Evolutionary conservation across 1,284 basidiomycete genomes (phyloP), one percentile per base, ranked within the genome.

Genomic region (Inonotus obliquus): DNA sequence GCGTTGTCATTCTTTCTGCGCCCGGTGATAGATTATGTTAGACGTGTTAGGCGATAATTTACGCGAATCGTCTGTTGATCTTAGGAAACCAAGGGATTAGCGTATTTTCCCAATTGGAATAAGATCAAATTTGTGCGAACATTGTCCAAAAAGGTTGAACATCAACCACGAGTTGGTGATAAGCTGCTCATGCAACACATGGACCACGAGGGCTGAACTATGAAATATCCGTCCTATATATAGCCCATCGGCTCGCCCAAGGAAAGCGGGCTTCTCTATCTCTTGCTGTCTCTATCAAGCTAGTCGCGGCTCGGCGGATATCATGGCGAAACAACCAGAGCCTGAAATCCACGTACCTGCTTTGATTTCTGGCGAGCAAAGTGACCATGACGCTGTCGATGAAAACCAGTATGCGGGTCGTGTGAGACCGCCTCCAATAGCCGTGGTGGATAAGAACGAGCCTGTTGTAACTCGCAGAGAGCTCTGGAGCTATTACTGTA

Each of bases 401-500:
- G 51, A 10, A 19, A 19, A 27, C 27, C n/a, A 29, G 25, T 27
- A 53, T 19, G 56, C 14, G 38, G n/a, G 7, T 21, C 17, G 41
- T n/a, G 17, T 37, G 25, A 17, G 17, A 25, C 27, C 35, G 6
- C 39, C 21, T 14, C 56, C 61, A 2, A 54, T 58, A 37, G 56
- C 55, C 11, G 21, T 13, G 27, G 38, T 79, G 39, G 70, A 63
- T 54, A 75, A 76, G 63, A 69, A 81, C 52, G 84, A 84, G 56
- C 85, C 85, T 0, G 67, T 83, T 19, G 85, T 87, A 2, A 85
- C 81, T 3, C 76, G 79, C 59, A 79, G 68, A 65, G 87, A 90
- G 69, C 75, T 90, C 5, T 90, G 87, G 88, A 83, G 82, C 60
- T 90, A 89, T 67, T 90, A 90, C 69, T 63, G 87, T 87, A 65